Percentiles rank a stretch among this genome's conserved stretches.
phyloP scores from a whole-genome alignment of 495 filamentous ascomycete species.

The Neurospora sp. region DNA sequence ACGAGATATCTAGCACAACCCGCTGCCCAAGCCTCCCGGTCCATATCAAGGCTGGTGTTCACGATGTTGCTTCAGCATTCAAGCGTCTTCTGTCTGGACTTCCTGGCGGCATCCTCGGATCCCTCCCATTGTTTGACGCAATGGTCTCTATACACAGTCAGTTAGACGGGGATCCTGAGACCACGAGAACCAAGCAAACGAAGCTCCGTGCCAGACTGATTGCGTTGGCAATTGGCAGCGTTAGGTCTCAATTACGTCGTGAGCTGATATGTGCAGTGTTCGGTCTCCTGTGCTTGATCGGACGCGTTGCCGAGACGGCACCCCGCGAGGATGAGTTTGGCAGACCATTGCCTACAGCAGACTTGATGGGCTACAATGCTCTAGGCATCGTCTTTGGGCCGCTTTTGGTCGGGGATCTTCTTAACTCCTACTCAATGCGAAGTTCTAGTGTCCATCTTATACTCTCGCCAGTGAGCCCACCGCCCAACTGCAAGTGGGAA shows the following conservation, averaged over 20 bases:
- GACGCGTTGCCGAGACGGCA: slow-evolving; percentile 37
- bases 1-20: slow-evolving; percentile 40
- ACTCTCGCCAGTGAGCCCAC: slow-evolving; percentile 21
- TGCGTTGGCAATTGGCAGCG: slow-evolving; percentile 48
- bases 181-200: slow-evolving; percentile 37
- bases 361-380: slow-evolving; percentile 52
- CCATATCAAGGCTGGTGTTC: slow-evolving; percentile 45
- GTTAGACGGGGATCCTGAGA: slow-evolving; percentile 38
- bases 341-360: slow-evolving; percentile 33
- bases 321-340: slow-evolving; percentile 38
- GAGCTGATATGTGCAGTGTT: slow-evolving; percentile 58
- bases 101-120: slow-evolving; percentile 66
- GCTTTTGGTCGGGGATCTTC: slow-evolving; percentile 47
- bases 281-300: slow-evolving; percentile 48
- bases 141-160: slow-evolving; percentile 53
- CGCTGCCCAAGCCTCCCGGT: slow-evolving; percentile 42
- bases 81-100: slow-evolving; percentile 60
- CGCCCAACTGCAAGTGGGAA: slow-evolving; percentile 28
- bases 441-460: slow-evolving; percentile 26
- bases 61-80: slow-evolving; percentile 64
- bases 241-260: slow-evolving; percentile 47
- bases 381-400: slow-evolving; percentile 57
- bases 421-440: slow-evolving; percentile 34
- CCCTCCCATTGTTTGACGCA: slow-evolving; percentile 51
- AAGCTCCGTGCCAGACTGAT: slow-evolving; percentile 51